These are phyloP conservation scores for Chimonanthus salicifolius DNA, from an alignment of 164 flowering plant species.

Conservation along the genomic window DNA sequence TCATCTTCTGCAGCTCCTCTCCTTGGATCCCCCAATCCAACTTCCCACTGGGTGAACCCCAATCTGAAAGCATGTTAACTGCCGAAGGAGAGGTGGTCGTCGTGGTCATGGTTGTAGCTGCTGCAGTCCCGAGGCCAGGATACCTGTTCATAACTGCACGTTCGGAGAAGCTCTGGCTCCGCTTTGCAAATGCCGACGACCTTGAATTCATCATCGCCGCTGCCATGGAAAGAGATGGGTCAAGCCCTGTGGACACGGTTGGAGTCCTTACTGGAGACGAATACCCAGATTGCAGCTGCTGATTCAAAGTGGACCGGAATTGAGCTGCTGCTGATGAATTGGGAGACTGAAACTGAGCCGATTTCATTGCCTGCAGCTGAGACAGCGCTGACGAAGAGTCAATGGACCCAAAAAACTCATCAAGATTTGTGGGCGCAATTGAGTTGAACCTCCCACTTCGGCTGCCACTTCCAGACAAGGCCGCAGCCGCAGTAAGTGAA, in stretches of 20 bases:
- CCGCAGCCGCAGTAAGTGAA: conserved; percentile 15
- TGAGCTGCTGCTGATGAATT: conserved; percentile 23
- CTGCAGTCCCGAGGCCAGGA: conserved; percentile 19
- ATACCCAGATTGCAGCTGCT: conserved; percentile 44
- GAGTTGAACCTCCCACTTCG: conserved; percentile 30
- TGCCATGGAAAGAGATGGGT: conserved; percentile 41
- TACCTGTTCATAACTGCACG: conserved; percentile 36
- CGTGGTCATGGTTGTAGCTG: conserved; percentile 17
- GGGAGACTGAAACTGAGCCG: neutral
- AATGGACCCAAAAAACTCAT: conserved; percentile 50
- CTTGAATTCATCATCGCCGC: conserved; percentile 53
- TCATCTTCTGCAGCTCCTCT: conserved; percentile 71
- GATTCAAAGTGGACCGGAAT: conserved; percentile 52
- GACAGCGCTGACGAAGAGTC: conserved; percentile 49
- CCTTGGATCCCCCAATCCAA: conserved; percentile 86
- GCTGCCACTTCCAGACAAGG: conserved; percentile 18
- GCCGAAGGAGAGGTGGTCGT: conserved; percentile 68
- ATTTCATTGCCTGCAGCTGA: conserved; percentile 37
- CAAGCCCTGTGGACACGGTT: conserved; percentile 37
- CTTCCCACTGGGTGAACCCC: conserved; percentile 86
- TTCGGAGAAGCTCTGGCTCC: conserved; percentile 87
- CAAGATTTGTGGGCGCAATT: conserved; percentile 56
- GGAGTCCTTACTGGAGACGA: conserved; percentile 54
- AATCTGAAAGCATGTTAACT: conserved; percentile 70
- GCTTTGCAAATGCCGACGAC: conserved; percentile 54